phyloP scores from a whole-genome alignment of 2,329 filamentous ascomycete species.

The Pseudogymnoascus sp. region DNA sequence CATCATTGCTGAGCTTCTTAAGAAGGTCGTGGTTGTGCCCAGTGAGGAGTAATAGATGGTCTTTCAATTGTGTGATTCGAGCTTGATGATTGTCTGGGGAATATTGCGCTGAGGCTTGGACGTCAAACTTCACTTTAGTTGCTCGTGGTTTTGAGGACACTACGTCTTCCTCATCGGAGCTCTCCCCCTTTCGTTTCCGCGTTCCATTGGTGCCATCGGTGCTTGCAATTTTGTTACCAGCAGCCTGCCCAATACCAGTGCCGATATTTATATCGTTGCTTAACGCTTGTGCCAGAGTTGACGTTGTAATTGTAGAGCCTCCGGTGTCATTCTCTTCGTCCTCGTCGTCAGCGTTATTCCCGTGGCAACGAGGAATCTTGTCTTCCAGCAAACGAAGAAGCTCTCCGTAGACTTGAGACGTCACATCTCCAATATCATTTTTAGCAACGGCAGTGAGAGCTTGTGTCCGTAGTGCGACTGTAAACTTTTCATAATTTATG shows the following conservation, averaged over 20 bases:
- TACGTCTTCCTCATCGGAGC: slow-evolving; percentile 19
- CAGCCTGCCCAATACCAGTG: slow-evolving; percentile 48
- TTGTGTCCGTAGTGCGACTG: slow-evolving; percentile 73
- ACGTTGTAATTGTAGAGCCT: slow-evolving; percentile 39
- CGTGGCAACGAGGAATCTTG: slow-evolving; percentile 58
- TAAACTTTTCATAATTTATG: slow-evolving; percentile 77
- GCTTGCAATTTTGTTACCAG: slow-evolving; percentile 37
- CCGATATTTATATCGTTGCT: slow-evolving; percentile 45
- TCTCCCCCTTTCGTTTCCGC: slow-evolving; percentile 15
- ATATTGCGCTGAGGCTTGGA: slow-evolving; percentile 24
- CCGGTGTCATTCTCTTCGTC: slow-evolving; percentile 20
- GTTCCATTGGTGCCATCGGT: not conserved
- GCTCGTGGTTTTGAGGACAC: not conserved
- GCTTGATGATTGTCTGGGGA: slow-evolving; percentile 24
- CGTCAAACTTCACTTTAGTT: slow-evolving; percentile 45
- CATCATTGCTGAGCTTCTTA: slow-evolving; percentile 53
- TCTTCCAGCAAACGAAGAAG: slow-evolving; percentile 64
- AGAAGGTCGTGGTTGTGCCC: slow-evolving; percentile 63
- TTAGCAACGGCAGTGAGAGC: slow-evolving; percentile 65
- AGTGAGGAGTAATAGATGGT: slow-evolving; percentile 64
- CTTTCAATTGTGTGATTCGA: slow-evolving; percentile 53
- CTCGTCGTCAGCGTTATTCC: slow-evolving; percentile 43
- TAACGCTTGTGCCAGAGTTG: slow-evolving; percentile 48
- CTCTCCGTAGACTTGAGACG: slow-evolving; percentile 68
- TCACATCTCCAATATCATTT: slow-evolving; percentile 62